These are phyloP conservation scores for Pythium scleroteichum DNA, from an alignment of 352 stramenopile species.

Conservation along the genomic window DNA sequence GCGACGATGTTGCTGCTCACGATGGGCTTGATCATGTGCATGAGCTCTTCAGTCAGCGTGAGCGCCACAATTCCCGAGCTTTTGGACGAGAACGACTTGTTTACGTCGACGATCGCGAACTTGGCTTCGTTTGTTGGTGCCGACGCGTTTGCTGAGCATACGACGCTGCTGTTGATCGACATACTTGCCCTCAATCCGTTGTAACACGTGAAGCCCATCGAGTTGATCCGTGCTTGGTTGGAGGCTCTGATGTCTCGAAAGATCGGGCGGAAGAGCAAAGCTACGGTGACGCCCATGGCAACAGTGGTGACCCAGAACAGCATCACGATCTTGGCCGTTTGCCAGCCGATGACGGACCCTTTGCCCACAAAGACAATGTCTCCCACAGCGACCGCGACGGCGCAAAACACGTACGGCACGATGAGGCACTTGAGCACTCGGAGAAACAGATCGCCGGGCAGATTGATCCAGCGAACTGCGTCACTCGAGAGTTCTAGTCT, in stretches of 20 bases:
- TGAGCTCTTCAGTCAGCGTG: conserved; percentile 60
- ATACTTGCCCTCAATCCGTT: conserved; percentile 36
- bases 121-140: neutral
- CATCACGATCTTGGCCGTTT: conserved; percentile 65
- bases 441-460: conserved; percentile 72
- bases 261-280: conserved; percentile 52
- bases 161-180: neutral
- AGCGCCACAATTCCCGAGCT: conserved; percentile 40
- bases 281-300: conserved; percentile 46
- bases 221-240: conserved; percentile 21
- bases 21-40: conserved; percentile 51
- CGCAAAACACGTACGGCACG: conserved; percentile 79
- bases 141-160: conserved; percentile 23
- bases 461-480: conserved; percentile 48
- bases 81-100: conserved; percentile 44
- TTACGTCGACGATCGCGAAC: conserved; percentile 51
- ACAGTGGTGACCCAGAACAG: conserved; percentile 56
- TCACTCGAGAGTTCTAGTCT: conserved; percentile 40
- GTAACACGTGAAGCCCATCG: conserved; percentile 48
- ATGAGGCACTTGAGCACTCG: conserved; percentile 70
- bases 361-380: conserved; percentile 76
- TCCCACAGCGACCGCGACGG: conserved; percentile 68
- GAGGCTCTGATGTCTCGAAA: conserved; percentile 37
- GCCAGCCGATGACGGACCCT: conserved; percentile 59
- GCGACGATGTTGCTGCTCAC: conserved; percentile 69